Percentiles rank a stretch among this genome's conserved stretches.
Conservation (phyloP, 1,284 basidiomycete species). For the Laetiporus sulphureus region DNA sequence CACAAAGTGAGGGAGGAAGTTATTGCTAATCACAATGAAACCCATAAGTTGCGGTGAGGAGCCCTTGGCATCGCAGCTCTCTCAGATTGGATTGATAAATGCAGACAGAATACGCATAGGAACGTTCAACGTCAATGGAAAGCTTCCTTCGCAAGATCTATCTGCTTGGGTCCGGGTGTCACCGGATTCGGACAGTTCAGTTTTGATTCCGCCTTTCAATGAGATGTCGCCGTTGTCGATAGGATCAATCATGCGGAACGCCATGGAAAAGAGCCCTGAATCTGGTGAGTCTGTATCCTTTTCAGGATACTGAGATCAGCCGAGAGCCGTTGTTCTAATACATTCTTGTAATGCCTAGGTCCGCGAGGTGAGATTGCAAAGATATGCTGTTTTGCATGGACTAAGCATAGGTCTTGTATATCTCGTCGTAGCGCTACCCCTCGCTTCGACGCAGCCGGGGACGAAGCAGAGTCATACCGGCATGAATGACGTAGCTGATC, state of each 20-base stretch:
- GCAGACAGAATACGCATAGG: constrained; percentile 55
- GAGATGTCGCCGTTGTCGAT: constrained; percentile 30
- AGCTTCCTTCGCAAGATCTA: constrained; percentile 62
- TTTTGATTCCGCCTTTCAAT: constrained; percentile 32
- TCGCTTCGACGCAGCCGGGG: too few species aligned
- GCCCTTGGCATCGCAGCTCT: neutral
- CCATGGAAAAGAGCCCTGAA: constrained; percentile 9
- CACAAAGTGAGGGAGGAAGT: constrained; percentile 12
- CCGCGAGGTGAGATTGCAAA: too few species aligned
- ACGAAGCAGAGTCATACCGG: too few species aligned
- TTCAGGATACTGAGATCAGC: too few species aligned
- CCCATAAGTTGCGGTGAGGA: constrained; percentile 17
- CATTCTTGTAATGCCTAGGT: too few species aligned
- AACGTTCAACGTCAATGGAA: constrained; percentile 78
- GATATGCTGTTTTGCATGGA: too few species aligned
- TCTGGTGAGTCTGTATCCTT: too few species aligned
- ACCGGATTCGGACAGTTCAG: constrained; percentile 7
- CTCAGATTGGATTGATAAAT: neutral
- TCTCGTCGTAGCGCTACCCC: too few species aligned
- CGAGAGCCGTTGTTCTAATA: too few species aligned
- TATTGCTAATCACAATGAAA: constrained; percentile 8
- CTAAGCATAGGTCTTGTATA: too few species aligned
- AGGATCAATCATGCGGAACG: constrained; percentile 11
- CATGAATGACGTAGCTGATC: constrained; percentile 31
- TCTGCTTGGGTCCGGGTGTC: constrained; percentile 38